Conservation (phyloP, 1,284 basidiomycete genomes). For the Leccinum subfulvum region DNA sequence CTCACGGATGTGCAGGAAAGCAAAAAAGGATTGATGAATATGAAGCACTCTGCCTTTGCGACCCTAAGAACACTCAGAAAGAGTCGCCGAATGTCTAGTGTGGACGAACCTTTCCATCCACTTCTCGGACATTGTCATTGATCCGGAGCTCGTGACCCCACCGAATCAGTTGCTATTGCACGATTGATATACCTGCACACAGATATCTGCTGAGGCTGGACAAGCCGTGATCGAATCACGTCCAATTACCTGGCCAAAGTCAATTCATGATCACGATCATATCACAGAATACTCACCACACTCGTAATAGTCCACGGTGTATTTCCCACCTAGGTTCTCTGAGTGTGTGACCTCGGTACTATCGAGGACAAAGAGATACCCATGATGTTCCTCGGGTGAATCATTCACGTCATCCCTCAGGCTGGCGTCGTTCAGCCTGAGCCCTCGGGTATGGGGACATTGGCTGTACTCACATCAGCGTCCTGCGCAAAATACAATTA, state of each 20-base stretch:
- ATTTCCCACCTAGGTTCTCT: constrained; percentile 36
- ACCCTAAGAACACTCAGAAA: too few species aligned
- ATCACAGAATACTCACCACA: constrained; percentile 38
- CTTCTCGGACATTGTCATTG: too few species aligned
- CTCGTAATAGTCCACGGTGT: constrained; percentile 48
- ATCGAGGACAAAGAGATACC: constrained; percentile 62
- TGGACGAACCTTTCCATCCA: too few species aligned
- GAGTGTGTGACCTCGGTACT: constrained; percentile 43
- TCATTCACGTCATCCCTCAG: constrained; percentile 40
- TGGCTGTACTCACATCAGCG: constrained; percentile 25
- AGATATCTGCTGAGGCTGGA: too few species aligned
- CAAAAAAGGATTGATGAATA: too few species aligned
- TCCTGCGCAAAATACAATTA: constrained; percentile 18
- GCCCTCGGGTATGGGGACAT: neutral
- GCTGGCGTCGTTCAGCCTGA: constrained; percentile 27
- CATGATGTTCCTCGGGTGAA: constrained; percentile 34
- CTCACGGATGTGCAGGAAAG: too few species aligned
- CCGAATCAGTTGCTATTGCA: too few species aligned
- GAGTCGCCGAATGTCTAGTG: too few species aligned
- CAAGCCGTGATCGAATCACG: constrained; percentile 43
- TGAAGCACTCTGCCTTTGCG: too few species aligned
- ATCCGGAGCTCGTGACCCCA: too few species aligned
- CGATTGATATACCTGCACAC: too few species aligned
- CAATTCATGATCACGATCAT: constrained; percentile 6
- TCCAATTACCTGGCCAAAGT: constrained; percentile 60